Evolutionary conservation across 768 basidiomycete species (phyloP), one percentile per base, ranked within the genome.

Genomic region (Trametes cubensis): DNA sequence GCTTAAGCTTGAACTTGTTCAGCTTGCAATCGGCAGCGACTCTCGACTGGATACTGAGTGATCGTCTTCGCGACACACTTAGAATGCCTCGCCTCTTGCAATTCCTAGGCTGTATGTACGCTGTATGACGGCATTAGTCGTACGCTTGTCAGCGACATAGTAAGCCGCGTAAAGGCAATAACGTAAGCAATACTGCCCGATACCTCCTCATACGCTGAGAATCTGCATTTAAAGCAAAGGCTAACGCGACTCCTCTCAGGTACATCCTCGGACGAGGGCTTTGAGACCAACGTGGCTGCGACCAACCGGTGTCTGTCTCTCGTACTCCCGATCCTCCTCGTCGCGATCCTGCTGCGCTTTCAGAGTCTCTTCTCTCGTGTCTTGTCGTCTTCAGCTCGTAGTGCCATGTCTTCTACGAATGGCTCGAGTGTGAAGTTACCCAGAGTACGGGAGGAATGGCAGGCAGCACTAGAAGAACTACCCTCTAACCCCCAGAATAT

Each of bases 401-500:
- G 54, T 20, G 28, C 47, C 20, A 70, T 66, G 67, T 53, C 66
- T 25, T 59, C 68, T 49, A 59, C 66, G 23, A 65, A 58, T 42
- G 55, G 30, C 11, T 40, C 65, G 8, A 26, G 17, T 10, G 34
- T 60, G 13, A n/a, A 59, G 0, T 62, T 71, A 40, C 73, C 82
- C 3, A 77, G 74, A 57, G 76, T 78, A 10, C 77, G 74, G 28
- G 61, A 68, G 0, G 75, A 78, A 61, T 88, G 86, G 86, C 73
- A 72, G 46, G 76, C 76, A 46, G 84, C 83, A 3, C 78, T 89
- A 4, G 79, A 83, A 2, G 73, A 78, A 0, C 79, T 89, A 0
- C 86, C 88, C 0, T 67, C 80, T 4, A 82, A 80, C 0, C 83
- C 85, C 4, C 71, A 80, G n/a, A 80, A 81, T 40, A 88, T 91